These are phyloP conservation scores for Zostera marina DNA, from an alignment of 116 monocot genomes.

Conservation along the genomic window DNA sequence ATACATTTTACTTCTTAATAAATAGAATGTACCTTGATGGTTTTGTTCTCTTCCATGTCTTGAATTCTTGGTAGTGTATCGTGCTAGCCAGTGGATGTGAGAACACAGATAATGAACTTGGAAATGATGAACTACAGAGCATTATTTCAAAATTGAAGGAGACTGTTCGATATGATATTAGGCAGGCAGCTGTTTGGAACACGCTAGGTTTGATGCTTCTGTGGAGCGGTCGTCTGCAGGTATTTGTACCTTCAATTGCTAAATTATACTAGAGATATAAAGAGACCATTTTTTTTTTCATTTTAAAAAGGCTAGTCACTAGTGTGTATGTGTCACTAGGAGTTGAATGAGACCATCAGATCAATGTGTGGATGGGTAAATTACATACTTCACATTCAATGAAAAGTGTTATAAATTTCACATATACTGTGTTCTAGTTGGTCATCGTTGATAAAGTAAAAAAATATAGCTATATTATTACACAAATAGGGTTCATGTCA, in stretches of 20 bases:
- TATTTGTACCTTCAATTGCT: constrained; percentile 1
- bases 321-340: background rate
- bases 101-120: constrained; percentile 67
- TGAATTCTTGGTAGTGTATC: constrained; percentile 47
- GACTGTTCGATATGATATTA: constrained; percentile 62
- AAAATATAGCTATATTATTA: no score
- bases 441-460: no score
- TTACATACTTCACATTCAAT: no score
- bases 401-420: no score
- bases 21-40: background rate
- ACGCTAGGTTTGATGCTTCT: constrained; percentile 87
- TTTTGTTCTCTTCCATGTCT: background rate
- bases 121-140: constrained; percentile 50
- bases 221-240: constrained; percentile 60
- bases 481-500: no score
- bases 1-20: background rate
- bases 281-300: background rate
- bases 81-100: constrained; percentile 47
- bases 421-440: no score
- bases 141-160: constrained; percentile 51
- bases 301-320: background rate
- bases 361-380: no score
- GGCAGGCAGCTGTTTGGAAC: constrained; percentile 84
- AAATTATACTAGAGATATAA: background rate
- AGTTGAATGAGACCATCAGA: no score